These are phyloP conservation scores for Lipomyces kockii DNA, from an alignment of 805 yeast genomes.

Conservation along the genomic window DNA sequence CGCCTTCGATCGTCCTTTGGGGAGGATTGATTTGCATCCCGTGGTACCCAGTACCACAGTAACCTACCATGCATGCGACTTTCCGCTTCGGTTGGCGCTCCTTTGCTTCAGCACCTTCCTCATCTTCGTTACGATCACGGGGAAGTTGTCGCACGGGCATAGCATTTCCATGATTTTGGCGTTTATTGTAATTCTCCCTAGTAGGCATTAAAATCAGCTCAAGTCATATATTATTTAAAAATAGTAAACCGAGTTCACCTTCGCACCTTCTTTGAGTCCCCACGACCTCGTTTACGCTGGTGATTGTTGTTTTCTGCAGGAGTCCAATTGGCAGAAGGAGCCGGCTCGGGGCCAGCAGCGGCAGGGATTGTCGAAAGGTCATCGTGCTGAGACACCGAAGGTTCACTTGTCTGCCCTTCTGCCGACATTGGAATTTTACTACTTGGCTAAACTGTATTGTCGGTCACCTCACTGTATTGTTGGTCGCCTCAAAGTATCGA, in stretches of 20 bases:
- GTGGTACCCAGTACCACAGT: slow-evolving; percentile 95
- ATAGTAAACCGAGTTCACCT: slow-evolving; percentile 20
- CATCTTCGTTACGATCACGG: slow-evolving; percentile 8
- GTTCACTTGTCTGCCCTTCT: not conserved
- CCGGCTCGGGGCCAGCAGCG: not conserved
- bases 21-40: slow-evolving; percentile 93
- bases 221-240: not conserved
- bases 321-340: not conserved
- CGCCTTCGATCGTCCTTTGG: slow-evolving; percentile 87
- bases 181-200: not conserved
- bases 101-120: slow-evolving; percentile 14
- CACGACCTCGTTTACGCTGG: slow-evolving; percentile 6
- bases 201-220: not conserved
- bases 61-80: slow-evolving; percentile 89
- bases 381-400: not conserved
- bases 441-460: not conserved
- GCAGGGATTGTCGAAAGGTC: not conserved
- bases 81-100: slow-evolving; percentile 67
- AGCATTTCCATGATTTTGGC: slow-evolving; percentile 1
- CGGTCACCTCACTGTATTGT: not conserved
- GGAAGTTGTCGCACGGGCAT: slow-evolving; percentile 1
- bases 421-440: not conserved
- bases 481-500: not conserved
- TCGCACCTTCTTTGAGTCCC: slow-evolving; percentile 26
- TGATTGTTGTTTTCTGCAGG: not conserved